These are phyloP conservation scores for Plasmopara muralis DNA, from an alignment of 352 stramenopile species.

Conservation along the genomic window DNA sequence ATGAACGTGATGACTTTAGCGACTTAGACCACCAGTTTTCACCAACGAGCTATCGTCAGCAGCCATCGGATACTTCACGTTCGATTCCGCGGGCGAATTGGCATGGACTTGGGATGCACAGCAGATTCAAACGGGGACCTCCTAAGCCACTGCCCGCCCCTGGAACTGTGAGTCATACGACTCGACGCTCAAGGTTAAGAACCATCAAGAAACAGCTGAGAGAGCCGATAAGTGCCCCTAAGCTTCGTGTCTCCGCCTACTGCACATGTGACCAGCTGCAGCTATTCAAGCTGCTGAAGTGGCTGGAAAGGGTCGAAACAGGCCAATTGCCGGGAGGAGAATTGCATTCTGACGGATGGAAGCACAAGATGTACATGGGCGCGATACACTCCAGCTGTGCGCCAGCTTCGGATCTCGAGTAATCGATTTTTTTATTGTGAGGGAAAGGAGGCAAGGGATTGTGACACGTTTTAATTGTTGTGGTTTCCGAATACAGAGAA, in stretches of 20 bases:
- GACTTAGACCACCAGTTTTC: conserved; percentile 40
- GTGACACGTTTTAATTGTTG: conserved; percentile 2
- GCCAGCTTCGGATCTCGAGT: conserved; percentile 38
- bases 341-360: conserved; percentile 72
- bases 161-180: conserved; percentile 58
- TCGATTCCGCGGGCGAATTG: conserved; percentile 55
- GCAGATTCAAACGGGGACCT: conserved; percentile 46
- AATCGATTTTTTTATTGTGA: background rate
- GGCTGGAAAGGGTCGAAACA: conserved; percentile 74
- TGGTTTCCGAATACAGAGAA: conserved; percentile 7
- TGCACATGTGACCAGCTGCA: conserved; percentile 80
- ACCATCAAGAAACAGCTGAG: conserved; percentile 79
- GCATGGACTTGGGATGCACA: conserved; percentile 18
- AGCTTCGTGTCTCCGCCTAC: conserved; percentile 80
- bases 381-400: conserved; percentile 72
- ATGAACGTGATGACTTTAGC: conserved; percentile 27
- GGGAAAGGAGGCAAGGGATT: background rate
- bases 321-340: conserved; percentile 69
- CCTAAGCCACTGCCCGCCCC: conserved; percentile 30
- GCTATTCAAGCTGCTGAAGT: conserved; percentile 85
- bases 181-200: conserved; percentile 69
- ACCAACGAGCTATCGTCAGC: conserved; percentile 33
- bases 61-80: conserved; percentile 17
- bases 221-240: conserved; percentile 60
- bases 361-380: conserved; percentile 84